phyloP scores from a whole-genome alignment of 805 yeast species.

The Saccharomycopsis schoenii region DNA sequence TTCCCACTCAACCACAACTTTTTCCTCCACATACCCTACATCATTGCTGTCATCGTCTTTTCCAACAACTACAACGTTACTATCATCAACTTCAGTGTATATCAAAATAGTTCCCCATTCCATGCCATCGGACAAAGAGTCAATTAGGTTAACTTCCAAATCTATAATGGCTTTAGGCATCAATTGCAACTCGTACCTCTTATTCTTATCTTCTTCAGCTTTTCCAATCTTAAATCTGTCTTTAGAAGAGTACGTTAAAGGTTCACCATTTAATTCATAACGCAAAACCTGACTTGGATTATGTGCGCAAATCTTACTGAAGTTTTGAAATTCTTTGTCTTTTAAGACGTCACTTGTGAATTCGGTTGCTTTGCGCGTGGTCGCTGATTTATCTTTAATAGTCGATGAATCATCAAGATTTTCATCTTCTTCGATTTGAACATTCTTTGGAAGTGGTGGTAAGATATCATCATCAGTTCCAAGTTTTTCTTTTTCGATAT shows the following conservation, averaged over 20 bases:
- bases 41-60: slow-evolving; percentile 41
- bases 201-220: slow-evolving; percentile 24
- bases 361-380: slow-evolving; percentile 23
- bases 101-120: slow-evolving; percentile 95
- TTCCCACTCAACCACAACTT: slow-evolving; percentile 86
- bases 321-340: slow-evolving; percentile 71
- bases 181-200: slow-evolving; percentile 77
- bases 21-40: slow-evolving; percentile 76
- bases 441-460: slow-evolving; percentile 39
- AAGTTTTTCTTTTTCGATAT: slow-evolving; percentile 62
- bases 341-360: slow-evolving; percentile 48
- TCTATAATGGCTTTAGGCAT: slow-evolving; percentile 92
- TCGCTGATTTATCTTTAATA: slow-evolving; percentile 11
- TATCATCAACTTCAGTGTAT: slow-evolving; percentile 65
- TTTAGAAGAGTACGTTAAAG: slow-evolving; percentile 56
- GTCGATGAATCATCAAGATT: slow-evolving; percentile 27
- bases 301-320: slow-evolving; percentile 62
- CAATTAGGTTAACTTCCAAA: slow-evolving; percentile 44
- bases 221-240: slow-evolving; percentile 40
- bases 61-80: slow-evolving; percentile 29
- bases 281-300: slow-evolving; percentile 84
- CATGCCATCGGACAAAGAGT: slow-evolving; percentile 62
- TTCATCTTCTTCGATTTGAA: slow-evolving; percentile 43
- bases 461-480: slow-evolving; percentile 37
- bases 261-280: slow-evolving; percentile 71